Evolutionary conservation across 2,329 filamentous ascomycete species (phyloP), one percentile per base, ranked within the genome.

Genomic region (Amesomyces nigricolor): DNA sequence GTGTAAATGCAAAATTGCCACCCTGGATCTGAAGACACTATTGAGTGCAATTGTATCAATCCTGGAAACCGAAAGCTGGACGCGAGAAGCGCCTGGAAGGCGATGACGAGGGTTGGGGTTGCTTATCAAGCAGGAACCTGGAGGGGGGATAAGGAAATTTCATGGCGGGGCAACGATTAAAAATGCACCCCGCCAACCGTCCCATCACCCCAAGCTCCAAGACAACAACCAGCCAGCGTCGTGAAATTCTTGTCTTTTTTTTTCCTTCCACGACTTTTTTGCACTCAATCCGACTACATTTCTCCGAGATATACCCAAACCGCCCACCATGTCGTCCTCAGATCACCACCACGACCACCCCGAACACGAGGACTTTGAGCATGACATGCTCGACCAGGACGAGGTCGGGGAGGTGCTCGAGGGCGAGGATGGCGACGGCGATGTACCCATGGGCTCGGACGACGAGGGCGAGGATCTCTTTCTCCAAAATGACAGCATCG

Each of bases 401-500:
- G 91, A 96, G 62, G 86, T 83, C 2, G 86, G 82, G 29, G 90
- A 95, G 73, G 85, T 94, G 70, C 79, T 91, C 53, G 64, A 64
- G 14, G 63, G 45, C 2, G 58, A 47, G 5, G 62, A 64, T 26
- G 46, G 38, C 26, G 73, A 68, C 58, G 85, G 81, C 49, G 88
- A 95, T 68, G 79, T 89, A 52, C 82, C 82, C 43, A 95, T 96
- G 89, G 89, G 92, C 66, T 88, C 84, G 4, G 79, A 78, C 44
- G 81, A 80, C 45, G 77, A 77, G 44, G 79, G 59, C 29, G 78
- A 85, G 63, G 89, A 94, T 70, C 83, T 96, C 42, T 74, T 82
- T 42, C 78, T 97, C 6, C 83, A 94, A 60, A 99, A 97, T 77
- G 92, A 99, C 78, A 95, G 90, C 62, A 78, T 86, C 62, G 92